Percentiles rank a stretch among this genome's conserved stretches.
Evolutionary conservation across 169 alveolate species (phyloP).

Genomic region (Eimeria maxima): DNA sequence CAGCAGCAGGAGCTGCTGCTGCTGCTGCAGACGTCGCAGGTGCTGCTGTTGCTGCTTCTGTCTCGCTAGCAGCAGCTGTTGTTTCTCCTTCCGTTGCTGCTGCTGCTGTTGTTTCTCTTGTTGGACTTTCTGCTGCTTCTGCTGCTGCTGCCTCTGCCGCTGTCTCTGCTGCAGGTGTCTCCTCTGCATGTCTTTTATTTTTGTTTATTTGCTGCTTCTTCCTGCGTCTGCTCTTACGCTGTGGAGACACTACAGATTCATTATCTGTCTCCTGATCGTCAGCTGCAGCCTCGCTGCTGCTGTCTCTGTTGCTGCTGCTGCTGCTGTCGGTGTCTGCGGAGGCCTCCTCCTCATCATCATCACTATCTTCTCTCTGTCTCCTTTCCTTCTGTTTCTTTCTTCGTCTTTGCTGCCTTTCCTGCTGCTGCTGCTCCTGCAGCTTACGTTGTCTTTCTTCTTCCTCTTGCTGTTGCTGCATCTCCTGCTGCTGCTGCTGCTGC

Average conservation of each 20-base stretch:
- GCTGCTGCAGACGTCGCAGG: background rate
- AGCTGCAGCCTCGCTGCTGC: background rate
- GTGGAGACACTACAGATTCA: background rate
- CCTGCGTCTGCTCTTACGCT: background rate
- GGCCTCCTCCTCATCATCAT: background rate
- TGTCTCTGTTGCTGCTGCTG: background rate
- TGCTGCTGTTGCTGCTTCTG: background rate
- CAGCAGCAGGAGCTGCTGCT: constrained; percentile 4
- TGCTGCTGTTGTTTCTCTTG: background rate
- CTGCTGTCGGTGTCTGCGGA: background rate
- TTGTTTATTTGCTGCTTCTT: background rate
- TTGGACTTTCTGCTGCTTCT: constrained; percentile 16
- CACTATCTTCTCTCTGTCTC: background rate
- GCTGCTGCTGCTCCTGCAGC: constrained; percentile 14
- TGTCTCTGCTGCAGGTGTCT: background rate
- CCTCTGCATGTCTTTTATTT: background rate
- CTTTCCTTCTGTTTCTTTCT: background rate
- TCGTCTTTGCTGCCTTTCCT: background rate
- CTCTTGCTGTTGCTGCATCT: constrained; percentile 47
- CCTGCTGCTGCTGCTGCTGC: constrained; percentile 64
- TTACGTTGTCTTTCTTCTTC: background rate
- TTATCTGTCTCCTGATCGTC: background rate
- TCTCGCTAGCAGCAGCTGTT: background rate
- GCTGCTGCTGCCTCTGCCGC: constrained; percentile 3
- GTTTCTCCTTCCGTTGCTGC: constrained; percentile 18